A percentile compares a stretch with the other conserved stretches of the same genome.
These are phyloP conservation scores for Starmera dryadoides DNA, from an alignment of 805 yeast genomes.

Conservation along the genomic window DNA sequence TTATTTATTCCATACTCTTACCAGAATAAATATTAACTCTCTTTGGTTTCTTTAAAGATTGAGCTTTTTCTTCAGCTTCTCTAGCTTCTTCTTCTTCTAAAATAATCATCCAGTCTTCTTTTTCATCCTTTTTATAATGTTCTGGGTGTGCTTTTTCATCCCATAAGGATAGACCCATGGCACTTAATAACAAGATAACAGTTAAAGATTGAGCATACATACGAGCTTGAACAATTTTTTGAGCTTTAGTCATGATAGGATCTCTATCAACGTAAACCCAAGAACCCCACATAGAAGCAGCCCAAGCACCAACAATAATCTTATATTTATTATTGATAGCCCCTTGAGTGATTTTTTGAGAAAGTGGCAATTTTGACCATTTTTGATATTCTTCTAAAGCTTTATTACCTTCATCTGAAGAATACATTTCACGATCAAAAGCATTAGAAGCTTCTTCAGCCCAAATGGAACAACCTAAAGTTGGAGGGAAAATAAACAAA, in stretches of 20 bases:
- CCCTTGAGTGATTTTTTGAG: constrained; percentile 43
- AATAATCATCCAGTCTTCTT: constrained; percentile 41
- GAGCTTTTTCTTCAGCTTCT: constrained; percentile 9
- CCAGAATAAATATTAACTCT: constrained; percentile 27
- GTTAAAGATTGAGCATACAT: constrained; percentile 86
- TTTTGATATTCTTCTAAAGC: constrained; percentile 37
- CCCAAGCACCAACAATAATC: constrained; percentile 71
- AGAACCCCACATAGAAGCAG: constrained; percentile 71
- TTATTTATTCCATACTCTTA: not conserved
- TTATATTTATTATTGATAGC: constrained; percentile 53
- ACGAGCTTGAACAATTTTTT: constrained; percentile 82
- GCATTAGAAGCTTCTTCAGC: constrained; percentile 67
- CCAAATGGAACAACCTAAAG: constrained; percentile 49
- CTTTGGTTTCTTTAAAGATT: constrained; percentile 21
- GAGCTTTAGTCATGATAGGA: constrained; percentile 65
- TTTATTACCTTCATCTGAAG: constrained; percentile 34
- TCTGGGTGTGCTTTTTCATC: constrained; percentile 49
- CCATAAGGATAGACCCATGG: constrained; percentile 58
- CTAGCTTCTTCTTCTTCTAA: constrained; percentile 36
- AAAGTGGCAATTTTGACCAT: constrained; percentile 42
- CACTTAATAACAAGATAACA: constrained; percentile 59
- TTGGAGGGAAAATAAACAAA: constrained; percentile 60
- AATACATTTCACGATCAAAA: constrained; percentile 58
- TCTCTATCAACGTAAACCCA: constrained; percentile 71
- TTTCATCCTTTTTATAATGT: constrained; percentile 25